phyloP scores from a whole-genome alignment of 225 moss, liverwort and hornwort genomes.

The Lunularia cruciata region DNA sequence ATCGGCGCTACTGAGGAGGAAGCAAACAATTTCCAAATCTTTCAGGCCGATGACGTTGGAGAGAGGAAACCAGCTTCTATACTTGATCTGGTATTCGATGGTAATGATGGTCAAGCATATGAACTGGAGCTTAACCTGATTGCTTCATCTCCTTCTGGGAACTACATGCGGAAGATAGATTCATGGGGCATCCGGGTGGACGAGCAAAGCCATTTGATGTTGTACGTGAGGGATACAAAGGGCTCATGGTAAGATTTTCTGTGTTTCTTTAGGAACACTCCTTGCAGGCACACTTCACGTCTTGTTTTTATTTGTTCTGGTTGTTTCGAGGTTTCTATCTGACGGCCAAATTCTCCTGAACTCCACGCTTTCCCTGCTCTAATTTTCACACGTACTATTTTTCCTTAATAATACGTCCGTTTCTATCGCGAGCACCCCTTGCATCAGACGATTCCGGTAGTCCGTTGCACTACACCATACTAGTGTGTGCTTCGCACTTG shows the following conservation, averaged over 20 bases:
- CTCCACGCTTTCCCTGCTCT: too few relatives aligned
- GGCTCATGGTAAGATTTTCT: constrained; percentile 23
- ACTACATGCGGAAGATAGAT: constrained; percentile 29
- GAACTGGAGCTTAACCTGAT: constrained; percentile 5
- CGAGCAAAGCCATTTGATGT: neutral
- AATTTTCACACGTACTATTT: too few relatives aligned
- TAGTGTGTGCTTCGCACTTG: too few relatives aligned
- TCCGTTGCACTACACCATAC: too few relatives aligned
- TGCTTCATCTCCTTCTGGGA: constrained; percentile 1
- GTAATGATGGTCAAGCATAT: neutral
- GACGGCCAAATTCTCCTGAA: too few relatives aligned
- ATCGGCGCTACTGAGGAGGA: neutral
- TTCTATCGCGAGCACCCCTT: too few relatives aligned
- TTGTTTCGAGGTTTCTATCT: too few relatives aligned
- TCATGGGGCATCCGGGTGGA: constrained; percentile 28
- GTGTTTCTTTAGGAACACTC: too few relatives aligned
- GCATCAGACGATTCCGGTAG: too few relatives aligned
- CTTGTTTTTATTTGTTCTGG: too few relatives aligned
- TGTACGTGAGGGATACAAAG: constrained; percentile 28
- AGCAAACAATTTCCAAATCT: constrained; percentile 24
- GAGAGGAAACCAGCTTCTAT: constrained; percentile 27
- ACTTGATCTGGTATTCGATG: constrained; percentile 23
- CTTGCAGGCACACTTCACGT: too few relatives aligned
- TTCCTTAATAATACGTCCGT: too few relatives aligned
- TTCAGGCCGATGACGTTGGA: constrained; percentile 13